Percentiles rank a stretch among this genome's conserved stretches.
Evolutionary conservation across 2,329 filamentous ascomycete genomes (phyloP).

Genomic region (Colletotrichum sp.): DNA sequence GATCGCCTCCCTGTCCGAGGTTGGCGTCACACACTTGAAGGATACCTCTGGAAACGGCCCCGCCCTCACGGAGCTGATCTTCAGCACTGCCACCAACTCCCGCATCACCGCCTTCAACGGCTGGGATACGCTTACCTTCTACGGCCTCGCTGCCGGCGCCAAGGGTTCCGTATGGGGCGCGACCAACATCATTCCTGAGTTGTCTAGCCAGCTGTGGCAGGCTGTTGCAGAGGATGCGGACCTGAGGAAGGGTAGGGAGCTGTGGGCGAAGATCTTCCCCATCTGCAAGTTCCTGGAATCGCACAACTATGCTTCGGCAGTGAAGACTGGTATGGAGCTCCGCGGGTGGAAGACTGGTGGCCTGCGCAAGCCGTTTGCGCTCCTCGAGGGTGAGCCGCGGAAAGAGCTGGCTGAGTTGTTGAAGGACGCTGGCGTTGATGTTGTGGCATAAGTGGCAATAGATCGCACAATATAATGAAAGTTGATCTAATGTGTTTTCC

Average conservation of each 20-base stretch:
- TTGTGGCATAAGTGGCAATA: too few species aligned
- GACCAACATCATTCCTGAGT: slow-evolving; percentile 54
- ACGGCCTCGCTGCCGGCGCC: slow-evolving; percentile 53
- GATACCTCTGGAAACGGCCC: slow-evolving; percentile 58
- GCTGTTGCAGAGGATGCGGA: slow-evolving; percentile 48
- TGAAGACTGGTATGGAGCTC: slow-evolving; percentile 56
- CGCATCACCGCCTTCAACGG: slow-evolving; percentile 55
- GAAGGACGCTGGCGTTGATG: slow-evolving; percentile 41
- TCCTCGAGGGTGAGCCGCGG: slow-evolving; percentile 36
- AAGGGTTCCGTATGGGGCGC: slow-evolving; percentile 57
- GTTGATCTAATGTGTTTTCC: too few species aligned
- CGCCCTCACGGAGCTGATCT: slow-evolving; percentile 53
- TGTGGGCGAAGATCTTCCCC: slow-evolving; percentile 55
- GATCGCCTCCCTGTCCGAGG: slow-evolving; percentile 46
- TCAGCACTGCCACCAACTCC: slow-evolving; percentile 34
- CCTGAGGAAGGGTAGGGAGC: slow-evolving; percentile 44
- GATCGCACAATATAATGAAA: too few species aligned
- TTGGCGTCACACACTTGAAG: slow-evolving; percentile 55
- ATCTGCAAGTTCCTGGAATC: slow-evolving; percentile 55
- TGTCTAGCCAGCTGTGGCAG: slow-evolving; percentile 52
- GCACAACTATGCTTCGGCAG: slow-evolving; percentile 49
- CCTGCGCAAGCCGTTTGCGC: slow-evolving; percentile 51
- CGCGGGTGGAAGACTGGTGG: slow-evolving; percentile 50
- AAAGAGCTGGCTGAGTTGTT: slow-evolving; percentile 40
- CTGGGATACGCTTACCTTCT: slow-evolving; percentile 59